Evolutionary conservation across 192 early-diverging fungal species (phyloP).

Genomic region (Umbelopsis ramanniana): DNA sequence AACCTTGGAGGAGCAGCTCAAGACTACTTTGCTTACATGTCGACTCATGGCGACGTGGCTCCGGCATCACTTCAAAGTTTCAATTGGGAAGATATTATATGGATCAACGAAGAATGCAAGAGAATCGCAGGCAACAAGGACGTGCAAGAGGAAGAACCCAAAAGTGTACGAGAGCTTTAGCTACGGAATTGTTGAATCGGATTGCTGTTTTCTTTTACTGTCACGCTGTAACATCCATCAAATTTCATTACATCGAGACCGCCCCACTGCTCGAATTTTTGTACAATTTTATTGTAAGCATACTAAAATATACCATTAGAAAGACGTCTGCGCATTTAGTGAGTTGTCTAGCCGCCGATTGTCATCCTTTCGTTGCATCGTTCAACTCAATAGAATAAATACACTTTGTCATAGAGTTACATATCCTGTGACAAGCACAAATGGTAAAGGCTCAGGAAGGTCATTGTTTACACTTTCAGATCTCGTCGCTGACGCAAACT

Average conservation of each 20-base stretch:
- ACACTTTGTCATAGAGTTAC: too few species aligned
- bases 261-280: background rate
- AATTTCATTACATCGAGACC: background rate
- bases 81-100: constrained; percentile 35
- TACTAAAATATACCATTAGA: too few species aligned
- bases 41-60: background rate
- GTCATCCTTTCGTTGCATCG: too few species aligned
- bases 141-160: background rate
- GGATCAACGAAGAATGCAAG: constrained; percentile 34
- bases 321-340: too few species aligned
- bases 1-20: constrained; percentile 10
- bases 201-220: too few species aligned
- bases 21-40: constrained; percentile 26
- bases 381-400: too few species aligned
- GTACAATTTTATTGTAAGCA: background rate
- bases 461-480: too few species aligned
- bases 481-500: too few species aligned
- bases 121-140: constrained; percentile 17
- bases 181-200: background rate
- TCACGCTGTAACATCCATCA: too few species aligned
- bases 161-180: constrained; percentile 19
- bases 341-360: too few species aligned
- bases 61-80: constrained; percentile 14
- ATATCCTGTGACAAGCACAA: too few species aligned
- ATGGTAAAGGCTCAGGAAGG: too few species aligned